phyloP scores from a whole-genome alignment of 306 rosid genomes.

The Pachyrhizus erosus region DNA sequence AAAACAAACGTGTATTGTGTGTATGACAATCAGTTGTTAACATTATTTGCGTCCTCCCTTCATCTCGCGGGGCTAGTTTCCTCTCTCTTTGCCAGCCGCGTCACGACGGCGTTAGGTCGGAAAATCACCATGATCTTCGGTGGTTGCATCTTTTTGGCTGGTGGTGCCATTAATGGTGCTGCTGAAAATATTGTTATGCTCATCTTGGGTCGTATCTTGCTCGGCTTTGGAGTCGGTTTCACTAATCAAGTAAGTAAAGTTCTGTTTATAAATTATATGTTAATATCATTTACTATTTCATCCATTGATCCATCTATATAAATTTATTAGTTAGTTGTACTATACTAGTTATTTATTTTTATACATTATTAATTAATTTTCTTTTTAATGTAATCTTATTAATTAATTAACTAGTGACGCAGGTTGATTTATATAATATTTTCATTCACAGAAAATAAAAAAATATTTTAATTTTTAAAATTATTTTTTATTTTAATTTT shows the following conservation, averaged over 20 bases:
- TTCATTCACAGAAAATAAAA: too few species aligned
- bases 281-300: not conserved
- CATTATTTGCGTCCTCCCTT: constrained; percentile 78
- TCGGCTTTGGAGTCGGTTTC: constrained; percentile 75
- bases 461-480: too few species aligned
- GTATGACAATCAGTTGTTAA: constrained; percentile 63
- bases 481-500: too few species aligned
- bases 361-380: too few species aligned
- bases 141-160: constrained; percentile 63
- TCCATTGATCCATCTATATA: not conserved
- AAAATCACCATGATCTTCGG: constrained; percentile 63
- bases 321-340: not conserved
- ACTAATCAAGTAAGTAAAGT: constrained; percentile 69
- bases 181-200: constrained; percentile 68
- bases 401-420: too few species aligned
- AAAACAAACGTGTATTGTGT: constrained; percentile 60
- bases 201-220: constrained; percentile 75
- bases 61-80: constrained; percentile 63
- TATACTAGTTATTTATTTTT: too few species aligned
- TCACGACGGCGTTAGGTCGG: constrained; percentile 55
- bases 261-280: too few species aligned
- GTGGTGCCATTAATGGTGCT: constrained; percentile 64
- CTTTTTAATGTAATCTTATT: too few species aligned
- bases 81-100: constrained; percentile 59
- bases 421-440: too few species aligned